Base-by-base conservation (phyloP, 208 protist genomes). In the Trypanosoma vivax region DNA sequence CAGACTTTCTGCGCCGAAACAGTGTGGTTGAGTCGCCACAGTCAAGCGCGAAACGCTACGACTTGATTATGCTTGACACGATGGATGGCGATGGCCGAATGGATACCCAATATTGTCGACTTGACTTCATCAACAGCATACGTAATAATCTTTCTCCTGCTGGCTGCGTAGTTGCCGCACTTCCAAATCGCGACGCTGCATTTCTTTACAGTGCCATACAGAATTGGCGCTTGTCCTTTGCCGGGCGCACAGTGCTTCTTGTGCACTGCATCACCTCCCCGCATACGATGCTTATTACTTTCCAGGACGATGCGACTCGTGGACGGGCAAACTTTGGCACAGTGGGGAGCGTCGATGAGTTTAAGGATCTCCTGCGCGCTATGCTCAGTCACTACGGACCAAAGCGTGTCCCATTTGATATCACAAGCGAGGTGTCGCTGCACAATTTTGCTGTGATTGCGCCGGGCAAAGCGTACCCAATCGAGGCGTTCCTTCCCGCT, bases 191-290 rank as follows among this genome's bases (percentile, higher is more conserved):
- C 9, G 79, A 91, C 41, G 80, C 69, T 10, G 50, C 16, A 5
- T 86, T 83, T 62, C 48, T 94, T 18, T 88, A 81, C 58, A 79
- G 82, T 56, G 71, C 86, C 59, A 72, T 90, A 42, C 83, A 90
- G 54, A 88, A 90, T 71, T 94, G 87, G 83, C 87, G 87, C 25
- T 76, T 94, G 50, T 77, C 60, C 19, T 94, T 94, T 51, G 54
- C 71, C 1, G 83, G 76, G 16, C 81, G 83, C 5, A 73, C 79
- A 2, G 78, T 91, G 28, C 49, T 90, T 42, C 79, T 94, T 16
- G 52, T 87, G n/a, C 87, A 94, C 72, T 94, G 83, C 47, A 46
- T 70, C 23, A 89, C 78, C 24, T 62, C 76, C 7, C 88, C 83
- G 16, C 72, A 71, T 49, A 88, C 83, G n/a, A 73, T 94, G 43